A percentile compares a stretch with the other conserved stretches of the same genome.
Evolutionary conservation across 345 rosid species (phyloP).

Genomic region (Populus davidiana): DNA sequence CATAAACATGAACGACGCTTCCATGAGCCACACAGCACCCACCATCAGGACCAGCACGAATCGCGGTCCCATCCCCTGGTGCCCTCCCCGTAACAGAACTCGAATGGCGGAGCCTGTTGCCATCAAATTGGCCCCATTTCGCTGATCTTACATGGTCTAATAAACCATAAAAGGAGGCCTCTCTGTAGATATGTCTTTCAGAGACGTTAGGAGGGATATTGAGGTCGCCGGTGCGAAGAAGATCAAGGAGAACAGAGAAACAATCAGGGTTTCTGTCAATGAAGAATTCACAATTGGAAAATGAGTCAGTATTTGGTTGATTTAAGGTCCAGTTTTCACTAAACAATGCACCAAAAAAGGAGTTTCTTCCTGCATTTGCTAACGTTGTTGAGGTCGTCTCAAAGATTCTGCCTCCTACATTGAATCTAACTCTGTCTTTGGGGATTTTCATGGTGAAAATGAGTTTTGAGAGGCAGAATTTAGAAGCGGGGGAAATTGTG

Average conservation of each 20-base stretch:
- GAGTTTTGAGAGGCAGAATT: neutral
- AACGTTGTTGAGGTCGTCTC: slow-evolving; percentile 92
- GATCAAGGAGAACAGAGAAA: slow-evolving; percentile 84
- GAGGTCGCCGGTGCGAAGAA: slow-evolving; percentile 96
- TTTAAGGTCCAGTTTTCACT: slow-evolving; percentile 70
- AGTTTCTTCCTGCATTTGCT: slow-evolving; percentile 86
- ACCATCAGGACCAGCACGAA: slow-evolving; percentile 89
- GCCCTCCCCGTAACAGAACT: slow-evolving; percentile 72
- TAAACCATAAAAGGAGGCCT: slow-evolving; percentile 82
- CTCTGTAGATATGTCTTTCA: slow-evolving; percentile 65
- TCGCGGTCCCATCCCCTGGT: slow-evolving; percentile 93
- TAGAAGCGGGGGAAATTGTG: neutral
- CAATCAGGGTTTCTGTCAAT: slow-evolving; percentile 90
- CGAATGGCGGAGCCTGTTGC: slow-evolving; percentile 57
- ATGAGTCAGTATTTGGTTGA: slow-evolving; percentile 15
- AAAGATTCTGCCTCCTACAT: slow-evolving; percentile 86
- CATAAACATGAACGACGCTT: slow-evolving; percentile 77
- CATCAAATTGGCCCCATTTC: slow-evolving; percentile 82
- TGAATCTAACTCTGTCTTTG: slow-evolving; percentile 71
- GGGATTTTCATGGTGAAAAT: slow-evolving; percentile 54
- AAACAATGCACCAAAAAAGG: slow-evolving; percentile 81
- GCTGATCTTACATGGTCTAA: slow-evolving; percentile 73
- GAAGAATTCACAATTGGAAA: slow-evolving; percentile 40
- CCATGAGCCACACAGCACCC: slow-evolving; percentile 98
- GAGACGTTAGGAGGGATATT: slow-evolving; percentile 63